Evolutionary conservation across 805 yeast species (phyloP).

Genomic region (Kuraishia molischiana): DNA sequence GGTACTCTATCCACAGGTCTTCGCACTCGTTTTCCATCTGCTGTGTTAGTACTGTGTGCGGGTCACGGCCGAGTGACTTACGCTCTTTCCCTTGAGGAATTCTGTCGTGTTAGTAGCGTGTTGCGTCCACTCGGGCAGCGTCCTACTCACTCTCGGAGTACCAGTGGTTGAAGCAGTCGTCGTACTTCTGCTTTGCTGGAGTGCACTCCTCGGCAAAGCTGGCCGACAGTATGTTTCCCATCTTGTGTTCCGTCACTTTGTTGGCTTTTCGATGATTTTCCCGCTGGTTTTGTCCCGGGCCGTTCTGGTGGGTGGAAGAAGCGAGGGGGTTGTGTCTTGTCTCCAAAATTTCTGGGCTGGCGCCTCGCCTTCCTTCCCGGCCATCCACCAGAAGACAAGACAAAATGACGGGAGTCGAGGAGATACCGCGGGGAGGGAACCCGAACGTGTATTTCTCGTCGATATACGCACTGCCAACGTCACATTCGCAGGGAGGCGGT

Average conservation of each 20-base stretch:
- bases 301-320: too few species aligned
- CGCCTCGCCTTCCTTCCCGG: too few species aligned
- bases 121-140: background rate
- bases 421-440: slow-evolving; percentile 16
- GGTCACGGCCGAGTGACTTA: slow-evolving; percentile 9
- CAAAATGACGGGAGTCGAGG: slow-evolving; percentile 15
- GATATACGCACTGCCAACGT: slow-evolving; percentile 9
- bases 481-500: slow-evolving; percentile 1
- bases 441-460: slow-evolving; percentile 17
- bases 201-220: slow-evolving; percentile 98
- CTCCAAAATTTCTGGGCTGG: too few species aligned
- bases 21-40: slow-evolving; percentile 77
- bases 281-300: too few species aligned
- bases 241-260: slow-evolving; percentile 10
- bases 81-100: slow-evolving; percentile 51
- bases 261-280: too few species aligned
- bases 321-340: too few species aligned
- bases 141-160: slow-evolving; percentile 62
- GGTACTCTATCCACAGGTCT: slow-evolving; percentile 80
- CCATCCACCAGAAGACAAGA: too few species aligned
- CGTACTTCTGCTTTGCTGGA: slow-evolving; percentile 74
- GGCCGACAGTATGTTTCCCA: slow-evolving; percentile 72
- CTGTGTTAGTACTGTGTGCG: background rate
- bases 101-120: slow-evolving; percentile 19
- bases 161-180: slow-evolving; percentile 92